Conservation (phyloP, 2,329 filamentous ascomycete species). For the Pseudogymnoascus sp. region DNA sequence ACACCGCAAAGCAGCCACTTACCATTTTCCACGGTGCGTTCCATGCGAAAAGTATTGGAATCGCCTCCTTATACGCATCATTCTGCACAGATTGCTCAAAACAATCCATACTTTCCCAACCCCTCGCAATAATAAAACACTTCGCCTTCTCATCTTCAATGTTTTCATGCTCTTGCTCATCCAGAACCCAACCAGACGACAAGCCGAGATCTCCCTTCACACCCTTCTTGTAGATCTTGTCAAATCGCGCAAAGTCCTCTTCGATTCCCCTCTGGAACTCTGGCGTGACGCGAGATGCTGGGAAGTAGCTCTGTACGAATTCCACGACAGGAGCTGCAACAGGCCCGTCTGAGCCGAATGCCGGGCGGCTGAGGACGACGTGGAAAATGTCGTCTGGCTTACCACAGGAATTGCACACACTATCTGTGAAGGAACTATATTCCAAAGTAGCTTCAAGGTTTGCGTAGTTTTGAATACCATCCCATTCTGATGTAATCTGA, state of each 20-base stretch:
- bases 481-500: constrained; percentile 13
- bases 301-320: constrained; percentile 19
- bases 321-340: constrained; percentile 17
- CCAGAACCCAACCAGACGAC: constrained; percentile 17
- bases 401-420: constrained; percentile 8
- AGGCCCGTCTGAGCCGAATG: constrained; percentile 16
- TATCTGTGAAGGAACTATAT: not conserved
- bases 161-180: constrained; percentile 18
- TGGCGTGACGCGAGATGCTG: constrained; percentile 17
- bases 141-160: constrained; percentile 19
- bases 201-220: constrained; percentile 11
- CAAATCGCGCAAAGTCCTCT: constrained; percentile 19
- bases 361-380: constrained; percentile 15
- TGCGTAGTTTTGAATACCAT: not conserved
- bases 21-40: constrained; percentile 19
- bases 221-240: constrained; percentile 17
- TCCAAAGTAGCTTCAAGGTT: not conserved
- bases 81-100: constrained; percentile 18
- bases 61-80: constrained; percentile 18
- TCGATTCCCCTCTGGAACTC: constrained; percentile 19
- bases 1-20: constrained; percentile 11
- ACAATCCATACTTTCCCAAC: constrained; percentile 19
- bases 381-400: constrained; percentile 17
- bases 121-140: constrained; percentile 18
- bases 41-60: constrained; percentile 17